phyloP scores from a whole-genome alignment of 805 yeast species.

The Barnettozyma wickerhamii region DNA sequence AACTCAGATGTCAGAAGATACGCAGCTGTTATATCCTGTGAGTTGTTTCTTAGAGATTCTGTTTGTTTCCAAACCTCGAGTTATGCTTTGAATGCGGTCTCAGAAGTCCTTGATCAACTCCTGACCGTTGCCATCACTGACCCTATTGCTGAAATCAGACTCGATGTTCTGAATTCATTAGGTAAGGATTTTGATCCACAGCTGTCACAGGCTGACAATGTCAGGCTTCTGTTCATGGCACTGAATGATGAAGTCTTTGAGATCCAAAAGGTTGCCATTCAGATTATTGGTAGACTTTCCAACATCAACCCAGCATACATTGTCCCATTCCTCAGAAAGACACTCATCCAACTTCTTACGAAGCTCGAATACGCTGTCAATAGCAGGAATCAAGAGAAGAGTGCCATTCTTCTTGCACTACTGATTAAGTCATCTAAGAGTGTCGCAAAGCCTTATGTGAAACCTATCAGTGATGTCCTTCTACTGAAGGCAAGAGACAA shows the following conservation, averaged over 20 bases:
- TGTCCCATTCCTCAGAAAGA: slow-evolving; percentile 86
- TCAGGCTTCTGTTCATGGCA: slow-evolving; percentile 78
- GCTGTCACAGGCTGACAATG: slow-evolving; percentile 89
- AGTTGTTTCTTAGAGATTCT: slow-evolving; percentile 70
- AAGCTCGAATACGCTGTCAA: slow-evolving; percentile 79
- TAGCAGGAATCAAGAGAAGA: slow-evolving; percentile 78
- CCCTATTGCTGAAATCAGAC: slow-evolving; percentile 77
- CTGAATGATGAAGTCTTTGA: slow-evolving; percentile 86
- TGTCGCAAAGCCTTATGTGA: slow-evolving; percentile 85
- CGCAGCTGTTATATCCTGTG: slow-evolving; percentile 82
- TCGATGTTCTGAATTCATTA: slow-evolving; percentile 70
- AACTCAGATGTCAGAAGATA: slow-evolving; percentile 74
- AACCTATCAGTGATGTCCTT: slow-evolving; percentile 83
- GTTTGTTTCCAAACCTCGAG: slow-evolving; percentile 82
- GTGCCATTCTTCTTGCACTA: slow-evolving; percentile 68
- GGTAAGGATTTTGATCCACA: slow-evolving; percentile 84
- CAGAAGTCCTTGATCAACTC: slow-evolving; percentile 77
- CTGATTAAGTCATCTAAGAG: slow-evolving; percentile 75
- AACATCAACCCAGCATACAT: slow-evolving; percentile 91
- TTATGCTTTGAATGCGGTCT: slow-evolving; percentile 75
- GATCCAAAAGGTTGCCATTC: slow-evolving; percentile 73
- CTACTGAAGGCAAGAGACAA: slow-evolving; percentile 70
- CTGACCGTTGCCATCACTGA: slow-evolving; percentile 85
- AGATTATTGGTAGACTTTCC: slow-evolving; percentile 79
- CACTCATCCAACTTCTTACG: slow-evolving; percentile 79